Evolutionary conservation across 2,329 filamentous ascomycete genomes (phyloP).

Genomic region (Aspergillus melleus): DNA sequence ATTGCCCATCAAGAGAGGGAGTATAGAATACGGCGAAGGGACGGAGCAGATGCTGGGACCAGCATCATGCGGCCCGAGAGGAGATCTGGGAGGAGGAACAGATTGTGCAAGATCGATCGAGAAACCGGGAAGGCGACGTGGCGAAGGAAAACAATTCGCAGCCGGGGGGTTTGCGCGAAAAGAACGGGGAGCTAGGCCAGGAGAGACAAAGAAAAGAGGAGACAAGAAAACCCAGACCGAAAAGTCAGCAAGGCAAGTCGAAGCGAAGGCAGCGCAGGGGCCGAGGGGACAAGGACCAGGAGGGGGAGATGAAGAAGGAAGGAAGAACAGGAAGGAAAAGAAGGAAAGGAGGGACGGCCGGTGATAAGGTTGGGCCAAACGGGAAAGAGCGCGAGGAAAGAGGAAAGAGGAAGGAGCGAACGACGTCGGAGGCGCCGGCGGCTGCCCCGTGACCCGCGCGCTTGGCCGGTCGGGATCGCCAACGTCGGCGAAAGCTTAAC

Average conservation of each 20-base stretch:
- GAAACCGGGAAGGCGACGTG: not conserved
- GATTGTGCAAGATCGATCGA: not conserved
- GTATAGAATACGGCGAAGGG: slow-evolving; percentile 8
- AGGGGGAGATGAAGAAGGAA: not conserved
- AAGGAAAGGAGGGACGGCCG: not conserved
- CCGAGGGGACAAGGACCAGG: too few relatives aligned
- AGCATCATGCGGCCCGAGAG: slow-evolving; percentile 23
- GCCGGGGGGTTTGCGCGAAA: too few relatives aligned
- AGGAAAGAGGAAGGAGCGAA: not conserved
- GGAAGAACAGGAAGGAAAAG: not conserved
- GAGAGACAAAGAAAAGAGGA: too few relatives aligned
- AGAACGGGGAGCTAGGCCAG: too few relatives aligned
- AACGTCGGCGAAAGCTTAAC: not conserved
- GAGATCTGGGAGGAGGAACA: not conserved
- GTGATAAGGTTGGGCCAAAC: not conserved
- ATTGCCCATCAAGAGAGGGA: slow-evolving; percentile 18
- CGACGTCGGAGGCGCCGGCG: not conserved
- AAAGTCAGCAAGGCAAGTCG: too few relatives aligned
- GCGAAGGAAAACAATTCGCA: not conserved
- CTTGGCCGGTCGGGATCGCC: not conserved
- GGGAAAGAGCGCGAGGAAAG: not conserved
- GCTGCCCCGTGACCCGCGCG: not conserved
- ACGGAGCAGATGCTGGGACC: slow-evolving; percentile 12
- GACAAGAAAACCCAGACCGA: too few relatives aligned
- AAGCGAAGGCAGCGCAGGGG: too few relatives aligned